Conservation (phyloP, 768 basidiomycete species). For the Russula emetica region DNA sequence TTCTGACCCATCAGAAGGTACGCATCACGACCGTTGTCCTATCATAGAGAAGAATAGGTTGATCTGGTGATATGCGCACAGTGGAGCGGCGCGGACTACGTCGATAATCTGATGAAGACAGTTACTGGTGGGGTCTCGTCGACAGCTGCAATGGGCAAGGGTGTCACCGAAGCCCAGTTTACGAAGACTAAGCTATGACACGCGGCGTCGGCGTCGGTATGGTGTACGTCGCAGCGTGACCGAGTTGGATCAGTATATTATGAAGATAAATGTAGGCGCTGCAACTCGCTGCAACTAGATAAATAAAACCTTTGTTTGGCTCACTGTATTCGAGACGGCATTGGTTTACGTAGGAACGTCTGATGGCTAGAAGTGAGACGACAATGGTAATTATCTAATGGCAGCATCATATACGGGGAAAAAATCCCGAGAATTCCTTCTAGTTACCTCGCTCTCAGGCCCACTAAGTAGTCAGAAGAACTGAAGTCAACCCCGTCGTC, state of each 20-base stretch:
- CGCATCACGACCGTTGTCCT: conserved; percentile 21
- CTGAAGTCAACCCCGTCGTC: neutral
- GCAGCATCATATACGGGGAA: too few relatives aligned
- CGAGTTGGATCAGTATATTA: neutral
- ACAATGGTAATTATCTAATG: too few relatives aligned
- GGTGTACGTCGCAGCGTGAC: too few relatives aligned
- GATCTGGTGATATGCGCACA: conserved; percentile 35
- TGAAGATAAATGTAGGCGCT: neutral
- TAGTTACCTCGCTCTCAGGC: too few relatives aligned
- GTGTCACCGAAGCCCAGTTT: conserved; percentile 92
- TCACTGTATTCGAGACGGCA: too few relatives aligned
- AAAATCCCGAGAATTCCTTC: too few relatives aligned
- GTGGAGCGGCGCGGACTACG: conserved; percentile 96
- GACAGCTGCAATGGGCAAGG: conserved; percentile 98
- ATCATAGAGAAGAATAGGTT: neutral
- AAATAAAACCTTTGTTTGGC: neutral
- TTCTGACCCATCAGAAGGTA: conserved; percentile 95
- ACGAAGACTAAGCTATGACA: conserved; percentile 42
- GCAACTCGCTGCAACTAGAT: neutral
- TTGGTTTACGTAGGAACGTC: neutral
- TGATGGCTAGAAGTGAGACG: neutral
- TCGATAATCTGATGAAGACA: conserved; percentile 87
- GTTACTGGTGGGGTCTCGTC: conserved; percentile 97
- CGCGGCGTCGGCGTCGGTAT: neutral
- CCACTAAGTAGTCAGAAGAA: too few relatives aligned